Base-by-base conservation (phyloP, 2,329 filamentous ascomycete species). In the Metarhizium guizhouense region DNA sequence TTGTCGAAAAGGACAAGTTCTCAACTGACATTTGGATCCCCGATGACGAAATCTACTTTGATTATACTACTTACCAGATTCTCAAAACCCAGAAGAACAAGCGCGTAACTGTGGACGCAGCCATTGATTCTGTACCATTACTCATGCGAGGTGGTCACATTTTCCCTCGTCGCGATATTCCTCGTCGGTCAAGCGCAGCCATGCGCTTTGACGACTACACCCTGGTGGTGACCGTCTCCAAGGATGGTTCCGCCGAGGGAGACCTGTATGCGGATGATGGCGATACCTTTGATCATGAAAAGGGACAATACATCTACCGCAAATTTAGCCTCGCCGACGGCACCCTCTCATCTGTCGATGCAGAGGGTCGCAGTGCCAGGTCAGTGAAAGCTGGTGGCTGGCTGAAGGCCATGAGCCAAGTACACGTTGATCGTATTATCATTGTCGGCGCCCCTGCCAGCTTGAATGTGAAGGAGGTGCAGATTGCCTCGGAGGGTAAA, bases 131-230 rank as follows among this genome's bases (percentile, higher is more conserved):
- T 64, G 88, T 96, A 18, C 93, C 94, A 0, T 73, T 99, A 14
- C 78, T 99, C 48, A 94, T 97, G 87, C 90, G 88, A 62, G 93
- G 90, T 50, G 94, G 94, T 1, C 89, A 97, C 69, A 86, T 99
- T 64, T 86, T 97, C 65, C 87, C 92, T 2, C 88, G 94, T 56
- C 90, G 93, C 61, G 94, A 99, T 65, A 84, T 86, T 29, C 91
- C 92, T 4, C 84, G 94, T 55, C 85, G 93, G 58, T 95, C 90
- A 56, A 88, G 84, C 56, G 85, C 88, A 20, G 78, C 96, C 49
- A 97, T 97, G 94, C 87, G 84, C 64, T 95, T 85, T 71, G 94
- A 99, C 69, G 92, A 95, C 45, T 96, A 96, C 75, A 99, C 94
- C 0, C 82, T 99, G 1, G 85, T 99, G 2, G 78, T 97, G 2